phyloP scores from a whole-genome alignment of 2,329 filamentous ascomycete genomes.

The Colletotrichum acutatum region DNA sequence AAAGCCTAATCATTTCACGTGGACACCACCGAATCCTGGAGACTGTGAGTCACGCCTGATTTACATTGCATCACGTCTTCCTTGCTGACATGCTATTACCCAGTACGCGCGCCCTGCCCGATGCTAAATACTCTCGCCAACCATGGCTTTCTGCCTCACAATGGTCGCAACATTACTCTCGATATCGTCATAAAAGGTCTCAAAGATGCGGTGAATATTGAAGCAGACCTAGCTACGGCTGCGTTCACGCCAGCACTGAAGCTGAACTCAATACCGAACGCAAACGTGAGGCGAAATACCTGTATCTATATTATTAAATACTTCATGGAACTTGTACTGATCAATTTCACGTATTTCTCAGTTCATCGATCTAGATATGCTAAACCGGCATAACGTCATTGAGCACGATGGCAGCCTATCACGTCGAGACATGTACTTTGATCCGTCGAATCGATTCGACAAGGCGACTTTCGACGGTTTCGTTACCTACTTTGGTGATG shows the following conservation, averaged over 20 bases:
- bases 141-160: slow-evolving; percentile 58
- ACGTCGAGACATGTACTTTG: slow-evolving; percentile 61
- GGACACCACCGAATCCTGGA: neutral
- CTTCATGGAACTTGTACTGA: slow-evolving; percentile 31
- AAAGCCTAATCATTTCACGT: slow-evolving; percentile 8
- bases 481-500: slow-evolving; percentile 55
- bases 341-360: neutral
- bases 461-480: slow-evolving; percentile 59
- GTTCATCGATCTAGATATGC: slow-evolving; percentile 45
- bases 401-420: slow-evolving; percentile 61
- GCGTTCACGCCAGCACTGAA: slow-evolving; percentile 55
- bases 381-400: slow-evolving; percentile 58
- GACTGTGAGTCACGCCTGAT: neutral
- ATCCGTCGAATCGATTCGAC: slow-evolving; percentile 64
- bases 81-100: neutral
- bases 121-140: slow-evolving; percentile 64
- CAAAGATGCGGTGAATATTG: slow-evolving; percentile 54
- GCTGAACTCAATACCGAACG: slow-evolving; percentile 54
- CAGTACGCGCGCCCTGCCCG: slow-evolving; percentile 58
- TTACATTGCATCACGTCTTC: neutral
- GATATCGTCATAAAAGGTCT: slow-evolving; percentile 51
- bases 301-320: slow-evolving; percentile 34
- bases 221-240: slow-evolving; percentile 47
- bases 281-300: slow-evolving; percentile 44
- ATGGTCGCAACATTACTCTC: slow-evolving; percentile 54